A percentile compares a stretch with the other conserved stretches of the same genome.
Evolutionary conservation across 805 yeast genomes (phyloP).

Genomic region (Lachancea kluyveri): DNA sequence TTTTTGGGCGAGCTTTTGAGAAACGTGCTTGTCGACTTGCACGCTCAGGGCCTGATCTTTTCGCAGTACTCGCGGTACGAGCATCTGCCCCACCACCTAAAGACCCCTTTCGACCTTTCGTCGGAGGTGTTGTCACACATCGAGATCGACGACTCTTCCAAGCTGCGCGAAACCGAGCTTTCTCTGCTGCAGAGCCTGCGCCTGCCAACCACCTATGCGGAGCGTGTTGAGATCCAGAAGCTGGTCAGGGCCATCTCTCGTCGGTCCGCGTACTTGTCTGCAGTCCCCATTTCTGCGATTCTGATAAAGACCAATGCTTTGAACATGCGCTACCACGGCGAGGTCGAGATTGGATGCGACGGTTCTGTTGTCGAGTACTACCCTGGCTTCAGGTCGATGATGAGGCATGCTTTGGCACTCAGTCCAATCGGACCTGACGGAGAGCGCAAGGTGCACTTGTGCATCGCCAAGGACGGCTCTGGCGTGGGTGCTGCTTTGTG

Average conservation of each 20-base stretch:
- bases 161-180: slow-evolving; percentile 63
- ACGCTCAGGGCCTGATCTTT: slow-evolving; percentile 52
- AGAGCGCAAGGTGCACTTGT: slow-evolving; percentile 67
- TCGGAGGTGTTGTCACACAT: slow-evolving; percentile 82
- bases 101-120: slow-evolving; percentile 70
- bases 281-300: slow-evolving; percentile 86
- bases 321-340: slow-evolving; percentile 47
- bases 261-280: slow-evolving; percentile 86
- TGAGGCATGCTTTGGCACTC: slow-evolving; percentile 69
- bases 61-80: slow-evolving; percentile 41
- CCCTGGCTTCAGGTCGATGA: slow-evolving; percentile 78
- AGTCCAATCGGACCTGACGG: slow-evolving; percentile 70
- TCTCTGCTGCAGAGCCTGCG: slow-evolving; percentile 60
- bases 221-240: slow-evolving; percentile 66
- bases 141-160: slow-evolving; percentile 77
- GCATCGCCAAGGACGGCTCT: slow-evolving; percentile 89
- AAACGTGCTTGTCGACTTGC: slow-evolving; percentile 63
- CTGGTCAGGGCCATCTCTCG: slow-evolving; percentile 74
- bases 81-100: slow-evolving; percentile 49
- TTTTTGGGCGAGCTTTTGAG: slow-evolving; percentile 87
- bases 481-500: slow-evolving; percentile 98
- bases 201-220: slow-evolving; percentile 62
- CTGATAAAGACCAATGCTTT: slow-evolving; percentile 61
- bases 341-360: slow-evolving; percentile 91
- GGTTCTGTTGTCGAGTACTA: slow-evolving; percentile 92